Percentiles rank a stretch among this genome's conserved stretches.
Evolutionary conservation across 441 rosid genomes (phyloP).

Genomic region (Populus hybrid): DNA sequence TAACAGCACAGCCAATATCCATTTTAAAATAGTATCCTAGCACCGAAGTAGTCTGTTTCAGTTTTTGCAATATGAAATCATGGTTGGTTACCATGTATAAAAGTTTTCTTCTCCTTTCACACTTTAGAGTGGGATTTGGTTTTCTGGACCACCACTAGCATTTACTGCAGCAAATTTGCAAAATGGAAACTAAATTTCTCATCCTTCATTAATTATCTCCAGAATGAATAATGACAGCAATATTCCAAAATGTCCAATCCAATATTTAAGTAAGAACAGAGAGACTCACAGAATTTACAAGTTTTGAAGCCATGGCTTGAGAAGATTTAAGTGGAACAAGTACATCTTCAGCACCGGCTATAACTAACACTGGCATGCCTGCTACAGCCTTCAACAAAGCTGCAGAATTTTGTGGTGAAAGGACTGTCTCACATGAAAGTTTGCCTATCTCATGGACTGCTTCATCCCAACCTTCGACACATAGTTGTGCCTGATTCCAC

Average conservation of each 20-base stretch:
- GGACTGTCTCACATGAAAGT: slow-evolving; percentile 77
- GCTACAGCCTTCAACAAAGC: slow-evolving; percentile 65
- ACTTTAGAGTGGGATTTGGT: neutral
- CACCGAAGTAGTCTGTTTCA: no score
- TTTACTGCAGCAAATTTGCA: neutral
- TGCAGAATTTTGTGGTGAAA: slow-evolving; percentile 53
- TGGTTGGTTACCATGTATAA: no score
- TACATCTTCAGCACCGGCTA: slow-evolving; percentile 91
- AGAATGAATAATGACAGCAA: neutral
- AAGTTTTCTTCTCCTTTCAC: no score
- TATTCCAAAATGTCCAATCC: neutral
- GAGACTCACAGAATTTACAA: slow-evolving; percentile 84
- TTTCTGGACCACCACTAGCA: neutral
- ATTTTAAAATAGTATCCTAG: neutral
- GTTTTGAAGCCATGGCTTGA: slow-evolving; percentile 82
- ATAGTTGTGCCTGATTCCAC: slow-evolving; percentile 65
- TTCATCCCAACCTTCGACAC: slow-evolving; percentile 95
- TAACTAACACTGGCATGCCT: slow-evolving; percentile 67
- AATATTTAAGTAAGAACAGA: neutral
- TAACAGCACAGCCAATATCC: neutral
- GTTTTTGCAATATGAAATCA: no score
- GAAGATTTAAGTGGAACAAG: slow-evolving; percentile 81
- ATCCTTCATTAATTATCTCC: neutral
- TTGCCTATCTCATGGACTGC: slow-evolving; percentile 92
- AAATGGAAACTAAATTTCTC: neutral